A percentile compares a stretch with the other conserved stretches of the same genome.
These are phyloP conservation scores for Penicillium sumatraense DNA, from an alignment of 2,329 filamentous ascomycete genomes.

Conservation along the genomic window DNA sequence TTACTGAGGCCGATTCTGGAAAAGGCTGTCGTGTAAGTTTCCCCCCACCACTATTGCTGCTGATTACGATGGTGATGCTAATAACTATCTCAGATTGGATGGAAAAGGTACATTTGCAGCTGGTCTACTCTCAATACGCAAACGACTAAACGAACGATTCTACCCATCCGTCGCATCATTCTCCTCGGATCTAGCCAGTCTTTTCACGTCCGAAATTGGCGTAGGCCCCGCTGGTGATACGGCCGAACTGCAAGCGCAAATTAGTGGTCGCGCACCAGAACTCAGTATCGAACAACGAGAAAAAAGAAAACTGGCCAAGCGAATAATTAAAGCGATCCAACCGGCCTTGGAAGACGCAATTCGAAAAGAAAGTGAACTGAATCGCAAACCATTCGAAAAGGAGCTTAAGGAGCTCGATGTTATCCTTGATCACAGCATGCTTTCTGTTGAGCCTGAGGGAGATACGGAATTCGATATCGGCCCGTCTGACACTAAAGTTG, in stretches of 20 bases:
- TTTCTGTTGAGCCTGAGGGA: slow-evolving; percentile 54
- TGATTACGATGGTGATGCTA: slow-evolving; percentile 12
- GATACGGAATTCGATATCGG: slow-evolving; percentile 44
- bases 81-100: slow-evolving; percentile 46
- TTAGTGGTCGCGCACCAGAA: slow-evolving; percentile 53
- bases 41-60: not conserved
- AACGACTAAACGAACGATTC: slow-evolving; percentile 58
- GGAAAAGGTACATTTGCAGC: slow-evolving; percentile 59
- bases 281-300: slow-evolving; percentile 72
- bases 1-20: slow-evolving; percentile 78
- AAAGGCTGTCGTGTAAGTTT: slow-evolving; percentile 77
- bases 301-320: slow-evolving; percentile 81
- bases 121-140: slow-evolving; percentile 57
- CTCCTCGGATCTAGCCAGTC: slow-evolving; percentile 60
- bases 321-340: slow-evolving; percentile 83
- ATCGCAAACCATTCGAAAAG: slow-evolving; percentile 69
- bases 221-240: slow-evolving; percentile 53
- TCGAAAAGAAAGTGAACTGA: slow-evolving; percentile 80
- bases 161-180: slow-evolving; percentile 67
- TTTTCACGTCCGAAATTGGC: slow-evolving; percentile 60
- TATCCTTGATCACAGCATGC: slow-evolving; percentile 70
- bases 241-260: slow-evolving; percentile 53
- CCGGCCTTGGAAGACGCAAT: slow-evolving; percentile 76
- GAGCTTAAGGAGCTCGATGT: slow-evolving; percentile 75
- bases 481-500: slow-evolving; percentile 27